Base-by-base conservation (phyloP, 2,329 filamentous ascomycete species). In the Knufia petricola region DNA sequence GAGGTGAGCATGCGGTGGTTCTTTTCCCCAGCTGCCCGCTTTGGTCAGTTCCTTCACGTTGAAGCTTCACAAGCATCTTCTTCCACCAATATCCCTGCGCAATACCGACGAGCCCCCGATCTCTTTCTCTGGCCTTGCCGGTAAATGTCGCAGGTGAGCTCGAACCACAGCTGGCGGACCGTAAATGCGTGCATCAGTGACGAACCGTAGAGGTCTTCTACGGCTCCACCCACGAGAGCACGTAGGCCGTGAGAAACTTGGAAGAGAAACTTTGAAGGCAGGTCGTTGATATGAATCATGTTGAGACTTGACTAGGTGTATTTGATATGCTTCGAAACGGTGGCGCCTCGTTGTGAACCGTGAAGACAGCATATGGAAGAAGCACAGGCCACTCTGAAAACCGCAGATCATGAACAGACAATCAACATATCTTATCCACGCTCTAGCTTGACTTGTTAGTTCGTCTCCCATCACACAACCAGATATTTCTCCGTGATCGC, bases 401-500 rank as follows among this genome's bases (percentile, higher is more conserved):
- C n/a, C n/a, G n/a, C n/a, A n/a, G n/a, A n/a, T n/a, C n/a, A n/a
- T n/a, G n/a, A n/a, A n/a, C n/a, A n/a, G n/a, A n/a, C n/a, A n/a
- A n/a, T n/a, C n/a, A n/a, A n/a, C n/a, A n/a, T n/a, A n/a, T n/a
- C n/a, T n/a, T n/a, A n/a, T n/a, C n/a, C n/a, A n/a, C n/a, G n/a
- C n/a, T n/a, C n/a, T n/a, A n/a, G n/a, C n/a, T n/a, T n/a, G n/a
- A n/a, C n/a, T n/a, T n/a, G n/a, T n/a, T n/a, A n/a, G n/a, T n/a
- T n/a, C n/a, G n/a, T n/a, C n/a, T 15, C 8, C 51, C 36, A 52
- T 63, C 53, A 75, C 51, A 78, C 63, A 39, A 77, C 70, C 50
- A 82, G 64, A 66, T 74, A 84, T 57, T 72, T 68, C 53, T 78
- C 72, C 3, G 82, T 82, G 44, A 89, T 66, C 21, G 66, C 67